A percentile compares a stretch with the other conserved stretches of the same genome.
Conservation (phyloP, 108 stramenopile genomes). For the Skeletonema menzelii region DNA sequence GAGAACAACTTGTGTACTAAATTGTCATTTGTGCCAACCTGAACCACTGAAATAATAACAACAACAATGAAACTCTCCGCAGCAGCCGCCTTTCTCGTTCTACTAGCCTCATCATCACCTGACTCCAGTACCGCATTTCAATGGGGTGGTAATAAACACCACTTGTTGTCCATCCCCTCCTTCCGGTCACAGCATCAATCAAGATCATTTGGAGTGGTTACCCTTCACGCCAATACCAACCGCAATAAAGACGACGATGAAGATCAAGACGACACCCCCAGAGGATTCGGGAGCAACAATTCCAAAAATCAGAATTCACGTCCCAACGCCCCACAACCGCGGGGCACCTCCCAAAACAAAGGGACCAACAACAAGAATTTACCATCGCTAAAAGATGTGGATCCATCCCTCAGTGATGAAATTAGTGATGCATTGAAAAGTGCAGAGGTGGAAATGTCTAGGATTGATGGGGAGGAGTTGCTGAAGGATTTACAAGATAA, state of each 20-base stretch:
- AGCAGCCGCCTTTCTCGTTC: not conserved
- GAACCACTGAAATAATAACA: not conserved
- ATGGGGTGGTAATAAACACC: not conserved
- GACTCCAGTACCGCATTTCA: not conserved
- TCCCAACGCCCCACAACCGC: not conserved
- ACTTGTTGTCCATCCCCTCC: not conserved
- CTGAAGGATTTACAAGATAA: not conserved
- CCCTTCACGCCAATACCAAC: not conserved
- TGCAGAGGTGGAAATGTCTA: not conserved
- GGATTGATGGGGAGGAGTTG: not conserved
- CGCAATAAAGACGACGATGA: not conserved
- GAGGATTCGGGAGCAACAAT: not conserved
- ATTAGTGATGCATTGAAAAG: not conserved
- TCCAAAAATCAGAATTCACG: not conserved
- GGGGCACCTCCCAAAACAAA: not conserved
- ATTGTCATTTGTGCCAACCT: not conserved
- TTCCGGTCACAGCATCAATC: not conserved
- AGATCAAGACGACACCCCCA: not conserved
- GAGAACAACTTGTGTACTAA: no score
- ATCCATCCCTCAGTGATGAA: not conserved
- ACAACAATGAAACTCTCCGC: not conserved
- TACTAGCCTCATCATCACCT: not conserved
- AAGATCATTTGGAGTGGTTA: not conserved
- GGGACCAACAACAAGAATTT: not conserved
- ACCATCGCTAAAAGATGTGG: not conserved